A percentile compares a stretch with the other conserved stretches of the same genome.
Evolutionary conservation across 2,329 filamentous ascomycete genomes (phyloP).

Genomic region (Paraconiothyrium brasiliense): DNA sequence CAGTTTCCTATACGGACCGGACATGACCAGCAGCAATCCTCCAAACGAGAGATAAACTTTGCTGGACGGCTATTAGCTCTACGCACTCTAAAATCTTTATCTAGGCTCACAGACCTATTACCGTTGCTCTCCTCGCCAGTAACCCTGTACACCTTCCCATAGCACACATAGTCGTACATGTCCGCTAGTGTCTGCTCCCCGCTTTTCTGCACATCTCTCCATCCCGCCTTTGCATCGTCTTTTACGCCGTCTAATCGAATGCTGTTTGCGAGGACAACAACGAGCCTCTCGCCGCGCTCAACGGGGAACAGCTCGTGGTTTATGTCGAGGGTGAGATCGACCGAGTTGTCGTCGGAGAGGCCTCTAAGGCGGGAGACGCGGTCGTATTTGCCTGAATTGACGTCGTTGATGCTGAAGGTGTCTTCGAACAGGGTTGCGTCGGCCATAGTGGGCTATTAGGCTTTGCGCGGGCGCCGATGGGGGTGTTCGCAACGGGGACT

Average conservation of each 20-base stretch:
- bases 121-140: constrained; percentile 76
- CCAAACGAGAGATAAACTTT: constrained; percentile 96
- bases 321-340: constrained; percentile 86
- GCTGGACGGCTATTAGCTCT: constrained; percentile 60
- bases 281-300: constrained; percentile 76
- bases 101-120: constrained; percentile 72
- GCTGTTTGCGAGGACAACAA: constrained; percentile 84
- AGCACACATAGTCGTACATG: constrained; percentile 86
- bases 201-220: constrained; percentile 69
- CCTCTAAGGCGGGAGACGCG: constrained; percentile 87
- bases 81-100: constrained; percentile 6
- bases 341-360: constrained; percentile 78
- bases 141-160: constrained; percentile 89
- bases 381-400: constrained; percentile 92
- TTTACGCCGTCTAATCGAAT: constrained; percentile 84
- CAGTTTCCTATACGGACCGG: constrained; percentile 95
- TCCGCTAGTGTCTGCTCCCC: constrained; percentile 69
- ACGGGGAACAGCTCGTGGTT: constrained; percentile 92
- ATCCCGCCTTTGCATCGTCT: constrained; percentile 63
- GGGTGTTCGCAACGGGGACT: neutral
- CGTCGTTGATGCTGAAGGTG: constrained; percentile 80
- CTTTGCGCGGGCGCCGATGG: constrained; percentile 1
- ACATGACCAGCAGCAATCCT: constrained; percentile 86
- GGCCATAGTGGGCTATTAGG: constrained; percentile 63
- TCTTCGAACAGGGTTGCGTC: constrained; percentile 96